phyloP scores from a whole-genome alignment of 805 yeast genomes.

The Saccharomycopsis microspora region DNA sequence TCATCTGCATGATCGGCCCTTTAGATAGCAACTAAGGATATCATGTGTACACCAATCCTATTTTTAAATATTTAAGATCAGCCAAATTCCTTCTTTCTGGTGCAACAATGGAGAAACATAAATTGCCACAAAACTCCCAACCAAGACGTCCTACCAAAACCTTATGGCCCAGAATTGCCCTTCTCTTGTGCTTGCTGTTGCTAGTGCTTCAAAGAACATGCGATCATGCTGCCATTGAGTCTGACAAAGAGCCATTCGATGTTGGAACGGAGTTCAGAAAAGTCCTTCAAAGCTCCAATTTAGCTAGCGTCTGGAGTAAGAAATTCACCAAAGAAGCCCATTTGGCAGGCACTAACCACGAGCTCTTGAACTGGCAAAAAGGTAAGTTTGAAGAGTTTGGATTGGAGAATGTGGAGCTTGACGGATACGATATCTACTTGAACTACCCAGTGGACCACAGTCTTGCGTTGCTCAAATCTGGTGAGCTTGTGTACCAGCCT shows the following conservation, averaged over 20 bases:
- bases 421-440: conserved; percentile 45
- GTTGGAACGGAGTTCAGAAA: conserved; percentile 17
- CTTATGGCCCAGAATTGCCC: neutral
- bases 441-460: conserved; percentile 50
- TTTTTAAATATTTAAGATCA: too few relatives aligned
- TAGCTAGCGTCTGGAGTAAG: conserved; percentile 42
- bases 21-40: too few relatives aligned
- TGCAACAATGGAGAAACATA: too few relatives aligned
- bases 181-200: neutral
- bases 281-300: conserved; percentile 21
- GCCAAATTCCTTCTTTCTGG: too few relatives aligned
- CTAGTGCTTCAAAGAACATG: neutral
- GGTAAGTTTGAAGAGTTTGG: conserved; percentile 51
- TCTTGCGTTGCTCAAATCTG: conserved; percentile 26
- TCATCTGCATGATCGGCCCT: too few relatives aligned
- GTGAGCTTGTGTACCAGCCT: conserved; percentile 34
- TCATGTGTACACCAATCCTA: too few relatives aligned
- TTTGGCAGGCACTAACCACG: conserved; percentile 41
- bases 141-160: too few relatives aligned
- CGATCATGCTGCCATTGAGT: neutral
- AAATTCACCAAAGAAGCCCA: conserved; percentile 43
- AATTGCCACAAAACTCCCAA: too few relatives aligned
- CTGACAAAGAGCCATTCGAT: neutral
- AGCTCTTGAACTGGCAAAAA: conserved; percentile 45
- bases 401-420: conserved; percentile 34